Evolutionary conservation across 306 rosid genomes (phyloP).

Genomic region (Luffa aegyptiaca): DNA sequence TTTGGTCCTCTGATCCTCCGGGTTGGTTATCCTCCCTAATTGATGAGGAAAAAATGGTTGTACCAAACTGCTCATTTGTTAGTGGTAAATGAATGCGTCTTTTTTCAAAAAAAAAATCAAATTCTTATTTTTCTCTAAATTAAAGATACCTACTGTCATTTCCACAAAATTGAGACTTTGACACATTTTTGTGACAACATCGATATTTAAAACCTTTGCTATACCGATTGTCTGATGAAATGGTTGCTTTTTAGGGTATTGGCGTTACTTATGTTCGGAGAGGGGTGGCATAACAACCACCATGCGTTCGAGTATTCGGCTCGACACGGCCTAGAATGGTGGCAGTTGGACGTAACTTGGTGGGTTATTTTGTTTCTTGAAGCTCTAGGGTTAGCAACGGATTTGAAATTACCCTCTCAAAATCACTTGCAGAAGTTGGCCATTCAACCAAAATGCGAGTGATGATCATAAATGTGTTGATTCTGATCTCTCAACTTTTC

Average conservation of each 20-base stretch:
- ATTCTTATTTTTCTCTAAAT: too few relatives aligned
- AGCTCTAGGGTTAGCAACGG: conserved; percentile 42
- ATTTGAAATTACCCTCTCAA: conserved; percentile 39
- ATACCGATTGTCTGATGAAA: too few relatives aligned
- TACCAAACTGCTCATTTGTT: too few relatives aligned
- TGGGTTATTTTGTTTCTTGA: conserved; percentile 34
- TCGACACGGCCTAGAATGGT: conserved; percentile 62
- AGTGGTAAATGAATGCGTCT: too few relatives aligned
- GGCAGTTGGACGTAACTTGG: conserved; percentile 68
- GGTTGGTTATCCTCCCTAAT: too few relatives aligned
- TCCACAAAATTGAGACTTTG: not conserved
- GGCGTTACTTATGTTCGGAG: conserved; percentile 58
- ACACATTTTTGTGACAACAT: too few relatives aligned
- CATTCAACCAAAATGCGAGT: not conserved
- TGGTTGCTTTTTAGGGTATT: conserved; percentile 25
- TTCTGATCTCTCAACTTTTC: too few relatives aligned
- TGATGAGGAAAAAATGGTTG: too few relatives aligned
- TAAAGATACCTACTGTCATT: too few relatives aligned
- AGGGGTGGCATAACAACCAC: conserved; percentile 74
- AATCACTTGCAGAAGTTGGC: conserved; percentile 25
- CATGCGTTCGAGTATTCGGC: conserved; percentile 70
- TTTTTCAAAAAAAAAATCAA: too few relatives aligned
- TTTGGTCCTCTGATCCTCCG: too few relatives aligned
- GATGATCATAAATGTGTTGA: not conserved
- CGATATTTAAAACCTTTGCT: not conserved